Base-by-base conservation (phyloP, 495 filamentous ascomycete species). In the Hypomontagnella monticulosa region DNA sequence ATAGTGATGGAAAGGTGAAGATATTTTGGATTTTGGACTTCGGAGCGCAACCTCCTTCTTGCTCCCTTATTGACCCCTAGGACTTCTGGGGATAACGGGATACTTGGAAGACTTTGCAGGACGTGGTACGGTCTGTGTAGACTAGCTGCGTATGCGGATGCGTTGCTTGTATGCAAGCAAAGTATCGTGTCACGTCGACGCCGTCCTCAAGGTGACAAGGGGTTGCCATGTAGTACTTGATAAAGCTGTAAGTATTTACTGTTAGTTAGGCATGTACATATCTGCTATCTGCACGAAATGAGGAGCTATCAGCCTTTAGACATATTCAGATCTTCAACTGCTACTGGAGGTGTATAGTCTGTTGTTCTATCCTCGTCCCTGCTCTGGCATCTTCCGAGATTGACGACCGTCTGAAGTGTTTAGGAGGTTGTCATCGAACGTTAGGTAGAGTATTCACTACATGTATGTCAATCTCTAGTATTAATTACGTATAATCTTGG, bases 151-250 rank as follows among this genome's bases (percentile, higher is more conserved):
- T 49, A 40, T 47, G 33, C 40, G 30, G 40, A 41, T 53, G 50
- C 36, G 46, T 46, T 38, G 30, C 11, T 8, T 20, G 46, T 32
- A 43, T 57, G 52, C 61, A 51, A 37, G 52, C 36, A 15, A 51
- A 36, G 40, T 36, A 52, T 30, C 23, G 38, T 18, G 53, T 63
- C 50, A 63, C 55, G 40, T 57, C 37, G 30, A 49, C 19, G 32
- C 54, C 43, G 38, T 41, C 48, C 20, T 38, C 34, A 27, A n/a
- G 6, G 32, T 43, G 52, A 43, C 38, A 43, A 42, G 38, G 53
- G 48, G 27, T 34, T 23, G 50, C 42, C 27, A 49, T 54, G 58
- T 42, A 62, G 46, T 47, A 40, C 16, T 40, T 41, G 48, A 46
- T 50, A 47, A 43, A 38, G 44, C 27, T 43, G 27, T 49, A 54